These are phyloP conservation scores for Plasmodium vivax DNA, from an alignment of 169 alveolate genomes.

Conservation along the genomic window DNA sequence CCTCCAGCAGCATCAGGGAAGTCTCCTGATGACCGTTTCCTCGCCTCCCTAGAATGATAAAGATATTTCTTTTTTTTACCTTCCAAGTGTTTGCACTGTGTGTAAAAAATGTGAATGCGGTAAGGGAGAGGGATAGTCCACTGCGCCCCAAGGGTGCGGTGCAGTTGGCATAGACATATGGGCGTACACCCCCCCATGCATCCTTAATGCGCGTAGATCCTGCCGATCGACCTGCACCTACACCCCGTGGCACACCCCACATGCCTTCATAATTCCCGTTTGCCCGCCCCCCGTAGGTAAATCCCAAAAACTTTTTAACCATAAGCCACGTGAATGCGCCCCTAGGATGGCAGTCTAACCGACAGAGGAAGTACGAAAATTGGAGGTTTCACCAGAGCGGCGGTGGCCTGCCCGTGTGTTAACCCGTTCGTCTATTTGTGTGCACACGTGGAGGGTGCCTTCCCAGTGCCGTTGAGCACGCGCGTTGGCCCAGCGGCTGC, in stretches of 20 bases:
- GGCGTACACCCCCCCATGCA: background rate
- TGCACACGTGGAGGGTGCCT: background rate
- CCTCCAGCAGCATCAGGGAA: background rate
- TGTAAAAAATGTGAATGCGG: slow-evolving; percentile 53
- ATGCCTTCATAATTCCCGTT: background rate
- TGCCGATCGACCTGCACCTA: background rate
- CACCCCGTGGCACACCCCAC: background rate
- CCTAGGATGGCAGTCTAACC: background rate
- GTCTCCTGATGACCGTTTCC: background rate
- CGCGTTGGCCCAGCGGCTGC: background rate
- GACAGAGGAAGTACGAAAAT: slow-evolving; percentile 35
- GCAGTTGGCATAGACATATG: background rate
- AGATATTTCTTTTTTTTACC: slow-evolving; percentile 13
- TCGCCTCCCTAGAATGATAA: slow-evolving; percentile 34
- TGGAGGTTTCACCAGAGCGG: background rate
- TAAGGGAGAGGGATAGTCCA: background rate
- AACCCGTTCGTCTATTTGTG: background rate
- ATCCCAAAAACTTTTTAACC: slow-evolving; percentile 4
- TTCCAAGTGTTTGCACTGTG: slow-evolving; percentile 38
- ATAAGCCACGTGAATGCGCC: slow-evolving; percentile 43
- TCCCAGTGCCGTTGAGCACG: background rate
- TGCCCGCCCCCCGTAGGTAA: background rate
- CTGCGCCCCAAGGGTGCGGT: background rate
- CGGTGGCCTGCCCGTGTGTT: background rate
- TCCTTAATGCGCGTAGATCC: background rate